Base-by-base conservation (phyloP, 345 rosid species). In the Salix koriyanagi region DNA sequence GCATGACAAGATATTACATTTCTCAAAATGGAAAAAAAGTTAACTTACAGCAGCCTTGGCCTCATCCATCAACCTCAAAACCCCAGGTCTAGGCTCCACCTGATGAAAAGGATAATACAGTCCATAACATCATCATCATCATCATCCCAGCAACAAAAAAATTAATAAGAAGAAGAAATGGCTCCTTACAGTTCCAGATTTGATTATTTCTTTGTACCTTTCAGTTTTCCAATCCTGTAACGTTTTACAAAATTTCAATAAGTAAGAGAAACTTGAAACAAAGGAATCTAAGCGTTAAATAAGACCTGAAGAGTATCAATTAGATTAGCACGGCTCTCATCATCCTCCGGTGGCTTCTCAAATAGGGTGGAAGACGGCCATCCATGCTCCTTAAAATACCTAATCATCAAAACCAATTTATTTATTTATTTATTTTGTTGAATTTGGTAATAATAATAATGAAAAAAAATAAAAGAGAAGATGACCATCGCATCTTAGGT, bases 11-110 rank as follows among this genome's bases (percentile, higher is more conserved):
- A 16, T 46, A 67, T 66, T 19, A 8, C 42, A 60, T 15, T 32
- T 66, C 14, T 42, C 4, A 37, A 58, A 73, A 75, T 19, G 52
- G 41, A 10, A 12, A 46, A 68, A 13, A 58, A 25, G n/a, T 56
- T 8, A 71, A 81, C 88, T 91, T 88, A 93, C 99, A 79, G 97
- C 87, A 72, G 94, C 94, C 87, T 79, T 90, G 37, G 92, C 90
- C 89, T 95, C 97, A 82, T 95, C 99, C 99, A 95, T 93, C 64
- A 95, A 81, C 78, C 92, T 87, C 84, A 93, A 48, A 69, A 93
- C 99, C 79, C 99, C 97, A 82, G 97, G 91, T 67, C 99, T 87
- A 67, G 99, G 91, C 82, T 90, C 79, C 85, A 93, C 99, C 99
- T 95, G 84, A 48, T 60, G 82, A 70, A 80, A 58, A 69, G 50